Evolutionary conservation across 192 early-diverging fungal genomes (phyloP), one percentile per base, ranked within the genome.

Genomic region (Coemansia pectinata): DNA sequence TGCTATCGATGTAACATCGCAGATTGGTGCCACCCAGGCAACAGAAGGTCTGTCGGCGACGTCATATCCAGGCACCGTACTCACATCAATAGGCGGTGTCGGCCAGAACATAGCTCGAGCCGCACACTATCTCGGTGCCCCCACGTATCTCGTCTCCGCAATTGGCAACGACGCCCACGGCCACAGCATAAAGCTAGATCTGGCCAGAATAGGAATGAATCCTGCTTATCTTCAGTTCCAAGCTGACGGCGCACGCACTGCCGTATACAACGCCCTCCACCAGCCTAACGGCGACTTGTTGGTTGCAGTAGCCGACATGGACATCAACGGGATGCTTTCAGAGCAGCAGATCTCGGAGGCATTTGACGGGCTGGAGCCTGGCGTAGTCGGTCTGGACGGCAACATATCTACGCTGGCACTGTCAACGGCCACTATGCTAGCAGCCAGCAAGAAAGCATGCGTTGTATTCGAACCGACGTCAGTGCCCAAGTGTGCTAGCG

Each of bases 401-500:
- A 96, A 96, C 57, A 40, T 94, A 9, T 69, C 86, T 8, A 38
- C 71, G 1, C 69, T 55, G 3, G 79, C 76, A 15, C 85, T 92
- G 55, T 57, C 61, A 8, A 63, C 66, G 6, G 86, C 90, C 23
- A 74, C 85, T 5, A 58, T 72, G 15, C 73, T 69, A 1, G 85
- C 87, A 23, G 44, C 39, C 5, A n/a, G 57, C 8, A 11, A 21
- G 27, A 15, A 60, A 4, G 15, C 63, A 4, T 70, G 69, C 74
- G 87, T 86, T 0, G 85, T 97, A 27, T 97, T 95, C 74, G 97
- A 99, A 63, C 95, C 97, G 0, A 99, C 97, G 1, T 97, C 95
- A 6, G 85, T 91, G 14, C 87, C 90, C 7, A 99, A 99, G 68
- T 88, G 91, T 29, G 68, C 81, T 2, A 85, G 73, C 25, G 25